Percentiles rank a stretch among this genome's conserved stretches.
Conservation (phyloP, 2,329 filamentous ascomycete genomes). For the Ambrosiella cleistominuta region DNA sequence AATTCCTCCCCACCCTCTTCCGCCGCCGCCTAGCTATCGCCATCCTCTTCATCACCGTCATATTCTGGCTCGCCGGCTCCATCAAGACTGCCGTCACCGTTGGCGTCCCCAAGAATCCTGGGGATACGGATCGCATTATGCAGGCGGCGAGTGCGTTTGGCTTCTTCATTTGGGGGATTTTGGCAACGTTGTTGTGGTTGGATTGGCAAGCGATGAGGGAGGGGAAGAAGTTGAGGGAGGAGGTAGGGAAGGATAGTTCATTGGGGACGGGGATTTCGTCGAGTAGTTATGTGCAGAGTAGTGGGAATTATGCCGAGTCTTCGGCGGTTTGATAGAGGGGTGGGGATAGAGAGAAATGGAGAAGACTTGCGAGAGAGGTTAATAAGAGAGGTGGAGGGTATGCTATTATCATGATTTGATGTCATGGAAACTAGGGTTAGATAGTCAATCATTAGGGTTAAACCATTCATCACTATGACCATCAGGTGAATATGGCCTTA, state of each 20-base stretch:
- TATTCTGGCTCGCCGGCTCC: conserved; percentile 84
- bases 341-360: background rate
- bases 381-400: background rate
- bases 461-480: too few species aligned
- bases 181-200: conserved; percentile 7
- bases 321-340: background rate
- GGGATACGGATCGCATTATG: conserved; percentile 29
- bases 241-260: conserved; percentile 6
- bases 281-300: background rate
- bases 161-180: conserved; percentile 38
- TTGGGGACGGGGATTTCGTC: conserved; percentile 5
- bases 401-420: too few species aligned
- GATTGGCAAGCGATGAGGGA: conserved; percentile 7
- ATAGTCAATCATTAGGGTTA: too few species aligned
- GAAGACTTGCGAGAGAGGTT: background rate
- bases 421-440: too few species aligned
- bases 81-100: conserved; percentile 56
- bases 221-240: background rate
- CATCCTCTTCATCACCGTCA: conserved; percentile 54
- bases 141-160: conserved; percentile 50
- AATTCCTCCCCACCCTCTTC: conserved; percentile 41
- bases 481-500: too few species aligned
- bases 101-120: conserved; percentile 36
- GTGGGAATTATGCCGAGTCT: conserved; percentile 1
- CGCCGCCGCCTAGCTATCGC: conserved; percentile 48